These are phyloP conservation scores for Lentinus polychrous DNA, from an alignment of 1,284 basidiomycete species.

Conservation along the genomic window DNA sequence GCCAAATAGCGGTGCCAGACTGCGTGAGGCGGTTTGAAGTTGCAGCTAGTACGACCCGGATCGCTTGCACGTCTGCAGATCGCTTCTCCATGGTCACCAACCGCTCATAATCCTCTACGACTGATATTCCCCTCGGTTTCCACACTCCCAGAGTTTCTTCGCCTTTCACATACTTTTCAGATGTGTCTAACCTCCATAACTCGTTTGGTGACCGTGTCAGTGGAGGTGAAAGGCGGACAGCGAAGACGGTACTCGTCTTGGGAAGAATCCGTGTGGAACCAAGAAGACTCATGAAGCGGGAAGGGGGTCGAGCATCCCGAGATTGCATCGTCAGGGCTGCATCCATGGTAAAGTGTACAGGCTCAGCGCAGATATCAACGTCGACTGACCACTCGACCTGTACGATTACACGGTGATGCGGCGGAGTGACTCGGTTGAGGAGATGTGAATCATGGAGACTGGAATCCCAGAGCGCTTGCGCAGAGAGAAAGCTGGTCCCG, in stretches of 20 bases:
- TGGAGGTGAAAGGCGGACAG: slow-evolving; percentile 75
- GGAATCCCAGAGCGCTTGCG: slow-evolving; percentile 87
- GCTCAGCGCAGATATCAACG: slow-evolving; percentile 79
- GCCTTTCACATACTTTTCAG: slow-evolving; percentile 88
- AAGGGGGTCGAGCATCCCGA: slow-evolving; percentile 82
- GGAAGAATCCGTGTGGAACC: slow-evolving; percentile 66
- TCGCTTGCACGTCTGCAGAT: slow-evolving; percentile 85
- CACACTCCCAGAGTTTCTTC: slow-evolving; percentile 81
- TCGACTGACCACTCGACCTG: slow-evolving; percentile 74
- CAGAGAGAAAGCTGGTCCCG: slow-evolving; percentile 68
- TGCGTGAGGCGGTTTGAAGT: slow-evolving; percentile 40
- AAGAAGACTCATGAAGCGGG: slow-evolving; percentile 69
- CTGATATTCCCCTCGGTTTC: slow-evolving; percentile 82
- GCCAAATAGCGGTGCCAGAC: slow-evolving; percentile 54
- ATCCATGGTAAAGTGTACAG: slow-evolving; percentile 84
- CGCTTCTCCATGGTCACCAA: slow-evolving; percentile 64
- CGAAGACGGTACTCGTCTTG: slow-evolving; percentile 79
- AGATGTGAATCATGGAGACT: slow-evolving; percentile 84
- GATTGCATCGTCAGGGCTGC: slow-evolving; percentile 81
- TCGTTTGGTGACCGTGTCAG: slow-evolving; percentile 84
- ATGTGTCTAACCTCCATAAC: slow-evolving; percentile 92
- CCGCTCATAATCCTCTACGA: slow-evolving; percentile 80
- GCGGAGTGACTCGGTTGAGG: slow-evolving; percentile 79
- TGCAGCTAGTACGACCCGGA: slow-evolving; percentile 68
- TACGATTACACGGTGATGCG: slow-evolving; percentile 75